Conservation (phyloP, 495 filamentous ascomycete species). For the Halenospora varia region DNA sequence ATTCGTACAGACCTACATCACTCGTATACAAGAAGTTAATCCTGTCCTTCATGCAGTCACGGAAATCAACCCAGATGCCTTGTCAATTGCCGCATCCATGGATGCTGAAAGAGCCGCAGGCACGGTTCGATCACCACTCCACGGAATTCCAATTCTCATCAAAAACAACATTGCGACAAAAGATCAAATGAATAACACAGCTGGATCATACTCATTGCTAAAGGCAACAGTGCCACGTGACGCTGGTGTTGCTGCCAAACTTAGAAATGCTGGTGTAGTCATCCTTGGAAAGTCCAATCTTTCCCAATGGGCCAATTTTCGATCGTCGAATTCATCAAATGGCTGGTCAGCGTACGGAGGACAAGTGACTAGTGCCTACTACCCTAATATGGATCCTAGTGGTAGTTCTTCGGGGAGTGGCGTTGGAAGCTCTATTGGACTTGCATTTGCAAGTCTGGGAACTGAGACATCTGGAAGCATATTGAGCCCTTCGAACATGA, state of each 20-base stretch:
- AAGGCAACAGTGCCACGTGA: conserved; percentile 30
- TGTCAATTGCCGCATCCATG: conserved; percentile 49
- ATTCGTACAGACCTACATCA: conserved; percentile 30
- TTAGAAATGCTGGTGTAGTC: conserved; percentile 39
- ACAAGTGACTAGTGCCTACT: conserved; percentile 40
- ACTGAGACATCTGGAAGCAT: conserved; percentile 46
- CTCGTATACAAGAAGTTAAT: conserved; percentile 40
- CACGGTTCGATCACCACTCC: conserved; percentile 53
- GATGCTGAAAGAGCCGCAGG: conserved; percentile 56
- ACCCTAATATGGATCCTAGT: conserved; percentile 31
- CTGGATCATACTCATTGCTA: conserved; percentile 33
- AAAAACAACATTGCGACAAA: conserved; percentile 48
- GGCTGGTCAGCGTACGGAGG: conserved; percentile 44
- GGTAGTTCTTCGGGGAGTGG: conserved; percentile 49
- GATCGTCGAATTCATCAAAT: conserved; percentile 33
- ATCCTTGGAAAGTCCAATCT: conserved; percentile 46
- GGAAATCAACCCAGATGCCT: conserved; percentile 44
- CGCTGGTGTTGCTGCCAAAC: conserved; percentile 29
- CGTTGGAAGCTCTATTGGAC: conserved; percentile 41
- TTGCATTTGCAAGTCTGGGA: conserved; percentile 38
- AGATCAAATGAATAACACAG: conserved; percentile 42
- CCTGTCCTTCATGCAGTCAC: conserved; percentile 33
- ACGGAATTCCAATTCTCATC: conserved; percentile 70
- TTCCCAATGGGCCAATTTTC: conserved; percentile 40
- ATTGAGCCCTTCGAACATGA: conserved; percentile 33